Evolutionary conservation across 23 red algal species (phyloP).

Genomic region (Gracilaria gracilis): DNA sequence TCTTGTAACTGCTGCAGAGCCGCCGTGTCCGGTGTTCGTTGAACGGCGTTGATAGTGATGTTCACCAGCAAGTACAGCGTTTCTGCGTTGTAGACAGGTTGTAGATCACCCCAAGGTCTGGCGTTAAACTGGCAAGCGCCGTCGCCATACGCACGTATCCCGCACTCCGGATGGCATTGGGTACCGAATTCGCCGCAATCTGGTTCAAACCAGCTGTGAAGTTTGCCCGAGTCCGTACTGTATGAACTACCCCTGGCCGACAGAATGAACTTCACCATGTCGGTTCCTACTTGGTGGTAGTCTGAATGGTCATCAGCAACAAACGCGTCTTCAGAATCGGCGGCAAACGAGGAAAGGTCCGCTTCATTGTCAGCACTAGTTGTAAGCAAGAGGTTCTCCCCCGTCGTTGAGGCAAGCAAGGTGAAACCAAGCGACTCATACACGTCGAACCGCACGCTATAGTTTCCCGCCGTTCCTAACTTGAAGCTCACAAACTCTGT

Average conservation of each 20-base stretch:
- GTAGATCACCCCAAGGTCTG: slow-evolving; percentile 40
- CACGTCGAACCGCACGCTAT: slow-evolving; percentile 47
- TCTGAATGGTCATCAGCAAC: slow-evolving; percentile 60
- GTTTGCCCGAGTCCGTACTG: slow-evolving; percentile 61
- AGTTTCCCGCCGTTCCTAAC: slow-evolving; percentile 44
- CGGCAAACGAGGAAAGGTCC: slow-evolving; percentile 22
- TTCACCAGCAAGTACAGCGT: slow-evolving; percentile 69
- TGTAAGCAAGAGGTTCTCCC: slow-evolving; percentile 29
- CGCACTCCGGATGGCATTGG: slow-evolving; percentile 58
- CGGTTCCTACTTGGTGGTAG: slow-evolving; percentile 48
- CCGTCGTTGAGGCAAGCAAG: slow-evolving; percentile 34
- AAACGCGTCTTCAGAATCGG: slow-evolving; percentile 45
- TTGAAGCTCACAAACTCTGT: slow-evolving; percentile 49
- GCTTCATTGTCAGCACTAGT: not conserved
- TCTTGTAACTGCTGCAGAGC: slow-evolving; percentile 55
- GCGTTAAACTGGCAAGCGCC: slow-evolving; percentile 48
- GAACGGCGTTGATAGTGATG: slow-evolving; percentile 57
- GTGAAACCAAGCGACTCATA: slow-evolving; percentile 63
- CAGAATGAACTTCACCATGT: slow-evolving; percentile 72
- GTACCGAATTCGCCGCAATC: slow-evolving; percentile 58
- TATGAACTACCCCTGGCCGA: not conserved
- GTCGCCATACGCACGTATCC: slow-evolving; percentile 60
- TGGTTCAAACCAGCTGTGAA: slow-evolving; percentile 53
- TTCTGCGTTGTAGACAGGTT: slow-evolving; percentile 22
- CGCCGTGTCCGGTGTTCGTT: slow-evolving; percentile 45